A percentile compares a stretch with the other conserved stretches of the same genome.
Evolutionary conservation across 148 eudicot genomes (phyloP).

Genomic region (Agrostemma githago): DNA sequence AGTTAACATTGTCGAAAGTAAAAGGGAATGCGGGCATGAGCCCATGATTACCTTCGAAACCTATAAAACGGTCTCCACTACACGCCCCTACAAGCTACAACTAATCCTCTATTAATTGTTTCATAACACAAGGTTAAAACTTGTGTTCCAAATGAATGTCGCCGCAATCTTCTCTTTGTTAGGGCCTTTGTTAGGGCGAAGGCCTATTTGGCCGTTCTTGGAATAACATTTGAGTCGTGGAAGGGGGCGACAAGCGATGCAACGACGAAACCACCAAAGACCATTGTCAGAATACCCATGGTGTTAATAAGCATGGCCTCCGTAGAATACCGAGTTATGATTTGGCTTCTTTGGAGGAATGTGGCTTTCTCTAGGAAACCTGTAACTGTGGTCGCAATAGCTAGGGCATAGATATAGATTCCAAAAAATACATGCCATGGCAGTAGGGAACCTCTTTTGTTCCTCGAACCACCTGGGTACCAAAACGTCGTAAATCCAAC

Average conservation of each 20-base stretch:
- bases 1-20: too few relatives aligned
- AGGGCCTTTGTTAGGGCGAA: not conserved
- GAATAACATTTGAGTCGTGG: constrained; percentile 49
- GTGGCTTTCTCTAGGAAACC: constrained; percentile 94
- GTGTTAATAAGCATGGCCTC: constrained; percentile 77
- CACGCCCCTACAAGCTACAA: not conserved
- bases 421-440: constrained; percentile 93
- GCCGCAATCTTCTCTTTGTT: not conserved
- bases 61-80: not conserved
- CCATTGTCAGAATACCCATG: constrained; percentile 63
- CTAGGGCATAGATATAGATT: constrained; percentile 74
- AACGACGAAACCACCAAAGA: constrained; percentile 74
- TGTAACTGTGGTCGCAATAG: constrained; percentile 66
- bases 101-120: not conserved
- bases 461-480: constrained; percentile 93
- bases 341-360: constrained; percentile 60
- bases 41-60: not conserved
- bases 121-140: not conserved
- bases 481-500: constrained; percentile 83
- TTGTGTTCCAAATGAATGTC: not conserved
- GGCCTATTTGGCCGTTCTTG: constrained; percentile 29
- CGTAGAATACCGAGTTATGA: constrained; percentile 65
- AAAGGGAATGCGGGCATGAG: not conserved
- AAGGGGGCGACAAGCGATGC: constrained; percentile 60
- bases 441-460: constrained; percentile 50